These are phyloP conservation scores for Gastrodia elata DNA, from an alignment of 106 monocot genomes.

Conservation along the genomic window DNA sequence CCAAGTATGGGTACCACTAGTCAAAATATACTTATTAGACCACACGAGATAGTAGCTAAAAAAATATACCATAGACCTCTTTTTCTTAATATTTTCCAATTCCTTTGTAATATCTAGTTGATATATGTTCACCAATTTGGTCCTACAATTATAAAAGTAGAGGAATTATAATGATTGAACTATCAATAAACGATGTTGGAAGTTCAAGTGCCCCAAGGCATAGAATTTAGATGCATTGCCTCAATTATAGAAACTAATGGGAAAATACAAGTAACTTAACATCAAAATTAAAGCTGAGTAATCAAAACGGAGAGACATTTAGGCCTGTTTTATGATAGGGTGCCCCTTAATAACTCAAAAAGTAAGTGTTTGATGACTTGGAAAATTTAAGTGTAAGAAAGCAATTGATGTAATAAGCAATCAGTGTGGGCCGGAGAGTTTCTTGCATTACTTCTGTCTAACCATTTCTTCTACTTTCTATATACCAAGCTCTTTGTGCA, in stretches of 20 bases:
- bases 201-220: background rate
- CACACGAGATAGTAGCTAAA: background rate
- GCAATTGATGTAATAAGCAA: no score
- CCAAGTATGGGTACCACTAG: background rate
- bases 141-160: background rate
- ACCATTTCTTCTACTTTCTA: no score
- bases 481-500: no score
- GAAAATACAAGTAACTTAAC: background rate
- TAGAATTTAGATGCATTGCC: background rate
- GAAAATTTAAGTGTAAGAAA: no score
- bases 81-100: background rate
- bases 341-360: no score
- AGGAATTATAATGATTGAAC: background rate
- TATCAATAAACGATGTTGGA: background rate
- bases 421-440: no score
- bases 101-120: background rate
- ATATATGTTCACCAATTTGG: background rate
- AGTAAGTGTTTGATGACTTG: no score
- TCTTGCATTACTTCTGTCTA: no score
- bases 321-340: background rate
- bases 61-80: background rate
- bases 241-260: background rate
- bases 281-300: conserved; percentile 1
- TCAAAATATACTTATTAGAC: background rate
- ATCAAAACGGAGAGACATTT: background rate